A percentile compares a stretch with the other conserved stretches of the same genome.
Evolutionary conservation across 441 rosid species (phyloP).

Genomic region (Populus hybrid): DNA sequence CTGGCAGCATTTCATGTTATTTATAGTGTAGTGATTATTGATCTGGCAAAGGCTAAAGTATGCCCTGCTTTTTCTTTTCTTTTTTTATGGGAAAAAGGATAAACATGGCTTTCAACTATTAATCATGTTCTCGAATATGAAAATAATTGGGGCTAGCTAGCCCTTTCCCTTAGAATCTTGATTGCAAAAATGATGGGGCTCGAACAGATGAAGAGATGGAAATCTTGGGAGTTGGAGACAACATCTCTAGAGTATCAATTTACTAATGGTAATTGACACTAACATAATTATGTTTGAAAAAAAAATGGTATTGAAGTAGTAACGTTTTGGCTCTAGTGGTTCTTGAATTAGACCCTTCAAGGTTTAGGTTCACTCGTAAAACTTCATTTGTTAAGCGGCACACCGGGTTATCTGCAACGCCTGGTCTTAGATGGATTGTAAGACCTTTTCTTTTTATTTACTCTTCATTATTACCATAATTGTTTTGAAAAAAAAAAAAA

Average conservation of each 20-base stretch:
- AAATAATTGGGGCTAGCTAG: no score
- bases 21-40: conserved; percentile 30
- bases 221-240: conserved; percentile 50
- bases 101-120: not conserved
- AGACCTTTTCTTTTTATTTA: not conserved
- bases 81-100: not conserved
- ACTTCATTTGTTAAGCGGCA: conserved; percentile 51
- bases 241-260: conserved; percentile 38
- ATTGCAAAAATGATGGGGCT: no score
- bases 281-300: conserved; percentile 10
- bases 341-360: conserved; percentile 31
- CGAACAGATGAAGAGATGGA: conserved; percentile 44
- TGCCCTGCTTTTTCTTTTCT: not conserved
- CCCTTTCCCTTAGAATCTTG: no score
- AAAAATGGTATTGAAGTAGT: not conserved
- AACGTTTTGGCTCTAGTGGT: not conserved
- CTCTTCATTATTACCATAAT: not conserved
- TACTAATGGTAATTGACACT: conserved; percentile 27
- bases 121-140: not conserved
- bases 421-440: conserved; percentile 46
- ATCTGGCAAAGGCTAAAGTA: conserved; percentile 38
- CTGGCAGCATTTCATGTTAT: conserved; percentile 32
- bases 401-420: conserved; percentile 29
- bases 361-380: conserved; percentile 44
- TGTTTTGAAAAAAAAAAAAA: no score